Evolutionary conservation across 495 filamentous ascomycete genomes (phyloP), one percentile per base, ranked within the genome.

Genomic region (Neurospora discreta): DNA sequence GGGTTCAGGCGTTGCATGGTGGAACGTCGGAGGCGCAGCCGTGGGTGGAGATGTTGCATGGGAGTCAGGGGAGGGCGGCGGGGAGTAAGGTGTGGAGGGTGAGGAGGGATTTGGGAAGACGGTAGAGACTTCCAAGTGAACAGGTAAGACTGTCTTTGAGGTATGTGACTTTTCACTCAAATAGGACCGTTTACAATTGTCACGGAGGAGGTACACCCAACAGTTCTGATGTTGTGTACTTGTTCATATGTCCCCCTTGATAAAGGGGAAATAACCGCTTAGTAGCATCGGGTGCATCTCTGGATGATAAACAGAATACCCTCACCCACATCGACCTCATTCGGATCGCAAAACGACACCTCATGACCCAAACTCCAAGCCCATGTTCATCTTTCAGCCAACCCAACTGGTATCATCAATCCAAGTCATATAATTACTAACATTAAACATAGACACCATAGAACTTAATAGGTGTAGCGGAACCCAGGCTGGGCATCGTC

Each of bases 81-180:
- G 86, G 86, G 11, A 82, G 83, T 18, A 78, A 82, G 67, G 85
- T 87, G 30, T 88, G 86, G 86, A 79, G 86, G 72, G 85, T 87
- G 16, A 81, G 86, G 71, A 82, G 86, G 75, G 86, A 88, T 76
- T 71, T 88, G 11, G 86, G 86, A 13, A 78, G 69, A 15, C 23
- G 52, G 15, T 65, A 65, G 26, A 15, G n/a, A n/a, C n/a, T n/a
- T n/a, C n/a, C n/a, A 36, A 36, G 33, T 36, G 33, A 36, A 36
- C 33, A 5, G 33, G 33, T 36, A 36, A 0, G 33, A 36, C 6
- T 36, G 33, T 36, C 33, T 33, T 33, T 3, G 2, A 36, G 33
- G 33, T 5, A 36, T 5, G 33, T 36, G 33, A 36, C 33, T 5
- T 36, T 36, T 36, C 33, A 36, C 6, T 3, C 2, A 5, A 1